Evolutionary conservation across 352 stramenopile species (phyloP).

Genomic region (Phytophthora uliginosa): DNA sequence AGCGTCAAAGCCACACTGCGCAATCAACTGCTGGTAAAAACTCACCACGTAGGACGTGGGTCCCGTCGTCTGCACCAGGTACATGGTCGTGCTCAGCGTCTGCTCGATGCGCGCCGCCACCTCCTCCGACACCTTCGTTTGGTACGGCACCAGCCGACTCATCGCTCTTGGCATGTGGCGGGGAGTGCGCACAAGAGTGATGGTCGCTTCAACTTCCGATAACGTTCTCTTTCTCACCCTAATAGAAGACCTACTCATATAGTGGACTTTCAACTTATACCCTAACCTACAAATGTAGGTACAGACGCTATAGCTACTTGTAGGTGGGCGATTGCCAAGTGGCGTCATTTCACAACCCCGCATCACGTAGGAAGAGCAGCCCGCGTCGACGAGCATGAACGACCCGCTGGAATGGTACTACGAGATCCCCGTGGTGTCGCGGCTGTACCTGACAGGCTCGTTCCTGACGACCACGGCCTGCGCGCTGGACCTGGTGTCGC

Average conservation of each 20-base stretch:
- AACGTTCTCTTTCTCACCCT: too few species aligned
- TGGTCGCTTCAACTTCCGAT: conserved; percentile 43
- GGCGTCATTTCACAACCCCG: conserved; percentile 40
- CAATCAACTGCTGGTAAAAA: neutral
- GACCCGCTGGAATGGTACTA: conserved; percentile 97
- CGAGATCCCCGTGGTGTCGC: conserved; percentile 98
- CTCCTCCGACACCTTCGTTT: conserved; percentile 57
- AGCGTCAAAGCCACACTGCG: neutral
- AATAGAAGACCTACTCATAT: too few species aligned
- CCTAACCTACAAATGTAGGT: neutral
- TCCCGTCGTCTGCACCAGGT: conserved; percentile 81
- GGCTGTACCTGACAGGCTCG: conserved; percentile 97
- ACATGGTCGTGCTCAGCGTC: conserved; percentile 78
- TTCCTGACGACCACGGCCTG: conserved; percentile 98
- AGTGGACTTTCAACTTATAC: neutral
- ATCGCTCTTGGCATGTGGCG: conserved; percentile 32
- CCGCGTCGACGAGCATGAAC: conserved; percentile 64
- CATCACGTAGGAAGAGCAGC: conserved; percentile 4
- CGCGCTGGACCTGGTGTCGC: conserved; percentile 97
- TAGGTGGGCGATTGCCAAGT: conserved; percentile 37
- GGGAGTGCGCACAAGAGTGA: conserved; percentile 24
- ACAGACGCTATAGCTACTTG: neutral
- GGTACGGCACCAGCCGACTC: conserved; percentile 75
- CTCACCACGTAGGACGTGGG: conserved; percentile 83
- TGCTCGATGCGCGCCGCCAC: conserved; percentile 72